Percentiles rank a stretch among this genome's conserved stretches.
Conservation (phyloP, 768 basidiomycete species). For the Leucosporidium scottii region DNA sequence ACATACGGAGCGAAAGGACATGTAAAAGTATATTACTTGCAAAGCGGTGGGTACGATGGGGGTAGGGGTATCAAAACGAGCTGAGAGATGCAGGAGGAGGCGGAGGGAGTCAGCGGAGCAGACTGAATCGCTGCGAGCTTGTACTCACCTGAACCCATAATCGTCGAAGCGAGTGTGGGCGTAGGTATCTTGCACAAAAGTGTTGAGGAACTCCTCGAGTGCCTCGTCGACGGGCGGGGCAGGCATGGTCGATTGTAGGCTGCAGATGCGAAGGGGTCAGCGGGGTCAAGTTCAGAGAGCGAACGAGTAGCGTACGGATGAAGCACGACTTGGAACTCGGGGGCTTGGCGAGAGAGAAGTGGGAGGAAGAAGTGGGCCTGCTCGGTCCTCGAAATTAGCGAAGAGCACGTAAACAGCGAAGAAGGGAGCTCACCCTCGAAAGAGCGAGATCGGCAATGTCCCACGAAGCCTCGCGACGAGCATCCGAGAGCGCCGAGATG, state of each 20-base stretch:
- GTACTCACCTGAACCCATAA: too few relatives aligned
- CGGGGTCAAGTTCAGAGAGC: background rate
- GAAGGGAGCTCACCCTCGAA: background rate
- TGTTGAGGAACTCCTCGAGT: background rate
- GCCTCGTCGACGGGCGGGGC: background rate
- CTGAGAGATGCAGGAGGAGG: too few relatives aligned
- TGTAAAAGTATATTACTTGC: too few relatives aligned
- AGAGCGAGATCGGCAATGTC: background rate
- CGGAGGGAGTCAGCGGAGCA: too few relatives aligned
- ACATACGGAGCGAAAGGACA: too few relatives aligned
- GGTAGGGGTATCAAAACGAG: too few relatives aligned
- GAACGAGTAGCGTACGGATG: background rate
- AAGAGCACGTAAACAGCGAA: background rate
- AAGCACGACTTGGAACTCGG: background rate
- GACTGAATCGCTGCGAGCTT: too few relatives aligned
- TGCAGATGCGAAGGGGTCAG: background rate
- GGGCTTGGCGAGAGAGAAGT: background rate
- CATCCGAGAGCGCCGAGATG: background rate
- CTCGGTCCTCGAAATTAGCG: too few relatives aligned
- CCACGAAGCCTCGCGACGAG: constrained; percentile 1
- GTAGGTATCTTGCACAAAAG: background rate
- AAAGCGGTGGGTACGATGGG: too few relatives aligned
- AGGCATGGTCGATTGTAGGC: background rate
- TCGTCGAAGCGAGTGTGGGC: too few relatives aligned
- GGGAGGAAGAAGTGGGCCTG: background rate